Evolutionary conservation across 2,329 filamentous ascomycete genomes (phyloP), one percentile per base, ranked within the genome.

Genomic region (Xylariales sp.): DNA sequence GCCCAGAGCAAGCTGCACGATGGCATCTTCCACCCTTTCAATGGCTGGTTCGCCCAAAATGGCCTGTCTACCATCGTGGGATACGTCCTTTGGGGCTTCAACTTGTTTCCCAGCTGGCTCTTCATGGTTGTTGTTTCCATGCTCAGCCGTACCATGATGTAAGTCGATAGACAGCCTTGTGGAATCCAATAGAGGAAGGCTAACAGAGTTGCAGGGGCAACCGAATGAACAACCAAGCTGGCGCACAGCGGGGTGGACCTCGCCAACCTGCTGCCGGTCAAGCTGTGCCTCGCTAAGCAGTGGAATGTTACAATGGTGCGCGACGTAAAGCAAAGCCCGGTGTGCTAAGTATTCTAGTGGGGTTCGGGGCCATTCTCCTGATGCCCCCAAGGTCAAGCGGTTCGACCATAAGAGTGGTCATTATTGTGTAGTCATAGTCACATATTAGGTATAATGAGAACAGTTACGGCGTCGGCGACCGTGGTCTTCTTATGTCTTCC

Each of bases 81-180:
- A 43, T 89, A 86, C 58, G 51, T 75, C 38, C 70, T 88, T 52
- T 88, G 79, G 77, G 71, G 70, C 50, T 79, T 86, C 55, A 72
- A 74, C 53, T 65, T 84, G 36, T 64, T 88, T 44, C 77, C 86
- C 44, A 80, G 82, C 69, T 91, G 86, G 86, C 65, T 79, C 42
- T 81, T 88, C 57, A 90, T 91, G 86, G 73, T 91, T 51, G 59
- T 78, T 36, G 73, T 91, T 52, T 86, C 82, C 40, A 80, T 90
- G 60, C 56, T 84, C 49, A 88, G 81, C 72, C 76, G 86, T 58
- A 76, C 71, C 44, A 76, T 90, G 63, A 88, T 90, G 86, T 88
- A 69, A 76, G 84, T 73, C n/a, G 19, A 45, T 14, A 4, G n/a
- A 12, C 18, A n/a, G 12, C 34, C 27, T 18, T 40, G 15, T 27